Base-by-base conservation (phyloP, 1,284 basidiomycete genomes). In the Cutaneotrichosporon sp. region DNA sequence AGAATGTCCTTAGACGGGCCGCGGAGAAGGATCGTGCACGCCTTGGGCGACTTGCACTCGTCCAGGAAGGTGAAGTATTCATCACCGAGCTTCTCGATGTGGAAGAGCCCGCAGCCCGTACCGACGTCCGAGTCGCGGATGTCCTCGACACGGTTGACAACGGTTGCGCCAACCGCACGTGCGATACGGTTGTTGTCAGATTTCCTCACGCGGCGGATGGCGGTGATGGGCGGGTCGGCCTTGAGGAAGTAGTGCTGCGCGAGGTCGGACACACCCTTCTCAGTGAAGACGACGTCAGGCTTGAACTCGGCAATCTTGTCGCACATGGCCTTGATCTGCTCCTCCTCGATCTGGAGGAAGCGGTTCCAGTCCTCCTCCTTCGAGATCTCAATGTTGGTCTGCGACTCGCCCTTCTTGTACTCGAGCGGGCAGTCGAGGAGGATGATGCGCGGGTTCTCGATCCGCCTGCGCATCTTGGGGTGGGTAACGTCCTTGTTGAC, bases 401-500 rank as follows among this genome's bases (percentile, higher is more conserved):
- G 96, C 68, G 86, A 89, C 83, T 99, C 97, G 52, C 96, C 96
- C 85, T 98, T 99, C 84, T 98, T 99, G 84, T 99, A 98, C 83
- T 99, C 97, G 63, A 98, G 83, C 18, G 96, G 93, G 81, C 95
- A 99, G 81, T 99, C 96, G 62, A 99, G 84, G 56, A 99, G 82
- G 36, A 98, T 83, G 67, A 98, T 91, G 26, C 95, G 83, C 6
- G 96, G 97, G 73, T 93, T 92, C 70, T 86, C 86, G 79, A 98
- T 99, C 71, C 92, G 84, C 66, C 96, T 82, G 65, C 95, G 85
- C 96, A 98, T 99, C 76, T 92, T 90, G 31, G 96, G 95, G 81
- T 99, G 97, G 0, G 95, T 97, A 72, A 99, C 91, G 80, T 99
- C 96, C 85, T 99, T 99, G 87, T 97, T 98, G 76, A 99, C 81